Evolutionary conservation across 1,284 basidiomycete species (phyloP).

Genomic region (Lignosus rhinocerotis): DNA sequence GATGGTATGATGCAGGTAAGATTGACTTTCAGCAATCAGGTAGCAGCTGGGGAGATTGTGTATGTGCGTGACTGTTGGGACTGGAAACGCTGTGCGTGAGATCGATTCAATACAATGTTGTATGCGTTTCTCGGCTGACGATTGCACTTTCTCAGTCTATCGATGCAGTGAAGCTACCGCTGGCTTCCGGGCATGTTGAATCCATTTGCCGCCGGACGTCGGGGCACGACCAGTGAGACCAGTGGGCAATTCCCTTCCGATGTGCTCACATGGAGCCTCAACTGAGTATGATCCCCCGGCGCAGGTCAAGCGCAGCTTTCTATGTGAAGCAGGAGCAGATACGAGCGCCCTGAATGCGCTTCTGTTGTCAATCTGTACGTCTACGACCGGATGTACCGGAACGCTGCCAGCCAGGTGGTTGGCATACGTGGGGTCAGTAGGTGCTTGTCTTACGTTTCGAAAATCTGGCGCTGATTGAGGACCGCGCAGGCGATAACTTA

Average conservation of each 20-base stretch:
- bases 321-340: background rate
- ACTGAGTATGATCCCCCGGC: background rate
- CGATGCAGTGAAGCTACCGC: background rate
- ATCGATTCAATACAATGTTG: background rate
- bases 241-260: background rate
- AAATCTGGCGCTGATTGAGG: background rate
- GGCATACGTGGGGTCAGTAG: constrained; percentile 7
- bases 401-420: background rate
- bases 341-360: background rate
- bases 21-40: background rate
- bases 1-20: background rate
- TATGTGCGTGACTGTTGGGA: background rate
- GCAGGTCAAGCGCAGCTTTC: background rate
- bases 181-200: background rate
- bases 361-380: background rate
- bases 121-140: background rate
- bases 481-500: background rate
- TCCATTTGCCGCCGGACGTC: background rate
- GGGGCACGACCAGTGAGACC: background rate
- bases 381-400: background rate
- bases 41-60: background rate
- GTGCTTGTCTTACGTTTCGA: constrained; percentile 7
- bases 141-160: background rate
- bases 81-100: background rate
- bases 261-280: background rate